These are phyloP conservation scores for Gaertneriomyces semiglobifer DNA, from an alignment of 192 early-diverging fungal species.

Conservation along the genomic window DNA sequence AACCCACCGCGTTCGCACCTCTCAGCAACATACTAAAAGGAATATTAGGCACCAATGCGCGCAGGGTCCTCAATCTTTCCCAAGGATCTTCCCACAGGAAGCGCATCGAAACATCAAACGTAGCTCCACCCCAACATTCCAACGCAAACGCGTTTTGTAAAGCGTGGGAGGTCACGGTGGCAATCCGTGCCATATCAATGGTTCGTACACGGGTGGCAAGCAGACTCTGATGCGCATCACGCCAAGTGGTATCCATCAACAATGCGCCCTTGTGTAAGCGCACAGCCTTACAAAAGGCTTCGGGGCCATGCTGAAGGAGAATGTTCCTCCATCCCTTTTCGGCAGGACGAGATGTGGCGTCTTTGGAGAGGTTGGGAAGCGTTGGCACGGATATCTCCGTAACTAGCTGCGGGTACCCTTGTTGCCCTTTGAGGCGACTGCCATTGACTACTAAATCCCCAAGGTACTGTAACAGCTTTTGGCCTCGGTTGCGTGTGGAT, in stretches of 20 bases:
- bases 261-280: slow-evolving; percentile 81
- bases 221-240: slow-evolving; percentile 91
- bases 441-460: slow-evolving; percentile 93
- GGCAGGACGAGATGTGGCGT: slow-evolving; percentile 48
- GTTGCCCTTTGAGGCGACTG: slow-evolving; percentile 84
- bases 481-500: slow-evolving; percentile 77
- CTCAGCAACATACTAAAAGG: slow-evolving; percentile 99
- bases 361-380: slow-evolving; percentile 44
- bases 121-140: slow-evolving; percentile 97
- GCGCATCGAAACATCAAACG: slow-evolving; percentile 94
- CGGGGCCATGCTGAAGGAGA: slow-evolving; percentile 77
- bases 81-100: slow-evolving; percentile 97
- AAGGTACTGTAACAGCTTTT: slow-evolving; percentile 83
- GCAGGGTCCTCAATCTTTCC: slow-evolving; percentile 84
- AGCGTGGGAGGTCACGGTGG: slow-evolving; percentile 82
- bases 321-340: slow-evolving; percentile 86
- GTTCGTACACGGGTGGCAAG: slow-evolving; percentile 95
- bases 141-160: slow-evolving; percentile 85
- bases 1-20: slow-evolving; percentile 96
- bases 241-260: slow-evolving; percentile 97
- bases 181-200: slow-evolving; percentile 88
- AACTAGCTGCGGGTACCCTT: slow-evolving; percentile 61
- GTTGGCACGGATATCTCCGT: slow-evolving; percentile 64
- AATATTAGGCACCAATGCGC: slow-evolving; percentile 87
- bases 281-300: slow-evolving; percentile 88